Percentiles rank a stretch among this genome's conserved stretches.
phyloP scores from a whole-genome alignment of 2,329 filamentous ascomycete species.

The Colletotrichum kahawae region DNA sequence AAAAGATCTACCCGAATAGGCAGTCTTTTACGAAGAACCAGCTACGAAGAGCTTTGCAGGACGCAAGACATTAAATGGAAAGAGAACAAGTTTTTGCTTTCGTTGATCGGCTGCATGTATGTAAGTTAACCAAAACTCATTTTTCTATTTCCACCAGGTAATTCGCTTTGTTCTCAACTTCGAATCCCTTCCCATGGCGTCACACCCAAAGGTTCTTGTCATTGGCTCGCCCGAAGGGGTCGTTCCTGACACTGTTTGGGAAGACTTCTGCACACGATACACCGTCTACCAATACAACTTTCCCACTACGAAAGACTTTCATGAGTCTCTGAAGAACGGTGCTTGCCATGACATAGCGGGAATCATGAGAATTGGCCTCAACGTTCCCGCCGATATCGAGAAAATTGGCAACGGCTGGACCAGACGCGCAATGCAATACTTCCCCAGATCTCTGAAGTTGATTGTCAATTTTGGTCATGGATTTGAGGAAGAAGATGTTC shows the following conservation, averaged over 20 bases:
- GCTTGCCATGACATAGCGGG: background rate
- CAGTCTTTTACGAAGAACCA: background rate
- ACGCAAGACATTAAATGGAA: background rate
- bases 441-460: background rate
- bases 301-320: background rate
- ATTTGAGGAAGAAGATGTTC: background rate
- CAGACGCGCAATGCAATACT: background rate
- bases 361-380: background rate
- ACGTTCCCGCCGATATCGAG: background rate
- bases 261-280: background rate
- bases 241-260: background rate
- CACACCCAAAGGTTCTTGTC: background rate
- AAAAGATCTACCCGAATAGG: background rate
- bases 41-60: background rate
- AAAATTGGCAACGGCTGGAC: slow-evolving; percentile 1
- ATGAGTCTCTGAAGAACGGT: background rate
- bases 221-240: background rate
- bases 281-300: background rate
- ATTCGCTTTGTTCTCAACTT: background rate
- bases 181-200: background rate
- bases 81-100: background rate
- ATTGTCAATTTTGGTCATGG: background rate
- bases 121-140: background rate
- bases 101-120: background rate
- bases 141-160: background rate